A percentile compares a stretch with the other conserved stretches of the same genome.
These are phyloP conservation scores for Rhizopogon vinicolor DNA, from an alignment of 768 basidiomycete genomes.

Conservation along the genomic window DNA sequence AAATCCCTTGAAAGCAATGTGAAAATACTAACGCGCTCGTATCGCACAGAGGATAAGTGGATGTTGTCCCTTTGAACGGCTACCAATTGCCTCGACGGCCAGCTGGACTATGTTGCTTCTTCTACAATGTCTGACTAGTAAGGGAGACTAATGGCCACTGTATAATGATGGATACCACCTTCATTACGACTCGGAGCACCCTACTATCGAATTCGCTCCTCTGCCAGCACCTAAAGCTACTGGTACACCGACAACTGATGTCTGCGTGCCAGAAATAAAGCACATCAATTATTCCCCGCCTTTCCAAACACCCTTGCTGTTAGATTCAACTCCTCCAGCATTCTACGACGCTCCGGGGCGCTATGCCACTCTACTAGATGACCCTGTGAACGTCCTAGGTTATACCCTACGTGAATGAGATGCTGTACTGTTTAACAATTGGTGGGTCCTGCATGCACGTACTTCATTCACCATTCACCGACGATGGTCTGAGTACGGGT, in stretches of 20 bases:
- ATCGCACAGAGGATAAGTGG: too few relatives aligned
- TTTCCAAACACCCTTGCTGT: constrained; percentile 80
- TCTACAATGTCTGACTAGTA: too few relatives aligned
- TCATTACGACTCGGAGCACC: constrained; percentile 60
- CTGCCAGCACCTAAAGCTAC: constrained; percentile 10
- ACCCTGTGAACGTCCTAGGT: constrained; percentile 44
- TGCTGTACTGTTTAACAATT: constrained; percentile 88
- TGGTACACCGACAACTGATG: background rate
- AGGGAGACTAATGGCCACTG: too few relatives aligned
- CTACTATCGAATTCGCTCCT: constrained; percentile 61
- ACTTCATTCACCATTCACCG: constrained; percentile 74
- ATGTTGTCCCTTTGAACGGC: too few relatives aligned
- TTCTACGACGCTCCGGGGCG: constrained; percentile 60
- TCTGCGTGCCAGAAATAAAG: constrained; percentile 32
- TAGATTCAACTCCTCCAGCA: constrained; percentile 40
- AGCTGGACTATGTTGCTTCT: too few relatives aligned
- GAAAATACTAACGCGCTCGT: too few relatives aligned
- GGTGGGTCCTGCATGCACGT: constrained; percentile 83
- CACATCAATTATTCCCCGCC: constrained; percentile 92
- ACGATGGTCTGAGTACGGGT: constrained; percentile 20
- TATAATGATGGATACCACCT: constrained; percentile 86
- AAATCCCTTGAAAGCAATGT: too few relatives aligned
- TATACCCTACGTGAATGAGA: constrained; percentile 80
- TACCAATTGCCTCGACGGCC: too few relatives aligned
- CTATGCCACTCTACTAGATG: constrained; percentile 59